Base-by-base conservation (phyloP, 371 early-diverging fungal species). In the Capillidium heterosporum region DNA sequence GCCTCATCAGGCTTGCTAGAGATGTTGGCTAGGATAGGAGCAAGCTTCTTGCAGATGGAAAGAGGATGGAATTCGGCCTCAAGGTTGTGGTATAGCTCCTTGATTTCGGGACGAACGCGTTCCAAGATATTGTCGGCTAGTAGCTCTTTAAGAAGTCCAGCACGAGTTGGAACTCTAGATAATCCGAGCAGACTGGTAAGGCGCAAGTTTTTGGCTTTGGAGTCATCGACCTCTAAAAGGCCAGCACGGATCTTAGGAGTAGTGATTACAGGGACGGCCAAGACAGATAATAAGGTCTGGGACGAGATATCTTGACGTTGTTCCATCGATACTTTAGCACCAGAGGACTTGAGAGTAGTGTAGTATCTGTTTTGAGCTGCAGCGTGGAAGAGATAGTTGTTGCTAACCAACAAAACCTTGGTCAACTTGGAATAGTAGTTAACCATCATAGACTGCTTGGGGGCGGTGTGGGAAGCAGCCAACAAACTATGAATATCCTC, bases 11-110 rank as follows among this genome's bases (percentile, higher is more conserved):
- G 66, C 59, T 84, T 78, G 62, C 77, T 75, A 51, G 84, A 73
- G 29, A 91, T 71, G 55, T 80, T 73, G 52, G 72, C 63, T 71
- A 89, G 75, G 59, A 84, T 78, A 27, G 89, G 95, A 53, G 85
- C 83, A 63, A 95, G 84, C 78, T 85, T 87, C 70, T 89, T 84
- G 81, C 93, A 89, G 65, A 95, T 91, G 32, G 92, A 88, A 55
- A 97, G 77, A 55, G 98, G 98, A 60, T 95, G 94, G 85, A 97
- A 97, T 65, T 92, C 86, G 62, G 87, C 87, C 73, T 95, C 97
- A 52, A 97, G 78, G 32, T 89, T 82, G 68, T 90, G 81, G 80
- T 91, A 93, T 41, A 96, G 74, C 27, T 91, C 88, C 39, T 84
- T 82, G 57, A 94, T 76, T 67, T 91, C 93, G 24, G 91, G 87